These are phyloP conservation scores for Conringia planisiliqua DNA, from an alignment of 345 rosid genomes.

Conservation along the genomic window DNA sequence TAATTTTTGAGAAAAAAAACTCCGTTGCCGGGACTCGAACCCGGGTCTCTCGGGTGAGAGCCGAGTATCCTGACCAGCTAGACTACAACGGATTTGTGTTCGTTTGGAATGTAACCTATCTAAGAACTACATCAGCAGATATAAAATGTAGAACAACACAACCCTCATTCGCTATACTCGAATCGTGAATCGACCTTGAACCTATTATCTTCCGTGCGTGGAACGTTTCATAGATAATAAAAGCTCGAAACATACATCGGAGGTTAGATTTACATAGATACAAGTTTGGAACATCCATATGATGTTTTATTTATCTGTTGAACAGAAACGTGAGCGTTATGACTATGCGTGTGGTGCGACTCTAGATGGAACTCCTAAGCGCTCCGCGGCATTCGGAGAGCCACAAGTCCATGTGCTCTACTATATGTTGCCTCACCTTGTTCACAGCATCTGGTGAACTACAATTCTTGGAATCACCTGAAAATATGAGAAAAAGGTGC, in stretches of 20 bases:
- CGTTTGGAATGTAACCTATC: too few species aligned
- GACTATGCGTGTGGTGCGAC: neutral
- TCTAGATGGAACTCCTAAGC: slow-evolving; percentile 18
- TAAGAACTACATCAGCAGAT: too few species aligned
- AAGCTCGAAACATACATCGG: neutral
- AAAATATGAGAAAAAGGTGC: neutral
- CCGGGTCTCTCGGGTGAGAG: slow-evolving; percentile 71
- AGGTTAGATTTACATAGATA: slow-evolving; percentile 7
- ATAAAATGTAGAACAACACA: too few species aligned
- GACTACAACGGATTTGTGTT: slow-evolving; percentile 34
- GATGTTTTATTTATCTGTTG: slow-evolving; percentile 4
- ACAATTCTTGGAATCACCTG: slow-evolving; percentile 76
- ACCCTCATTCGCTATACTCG: neutral
- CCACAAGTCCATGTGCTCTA: slow-evolving; percentile 87
- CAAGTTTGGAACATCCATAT: slow-evolving; percentile 8
- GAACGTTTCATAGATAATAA: neutral
- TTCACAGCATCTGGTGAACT: slow-evolving; percentile 82
- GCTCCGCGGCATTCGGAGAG: slow-evolving; percentile 63
- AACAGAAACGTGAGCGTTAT: neutral
- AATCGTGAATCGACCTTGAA: neutral
- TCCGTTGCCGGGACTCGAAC: slow-evolving; percentile 23
- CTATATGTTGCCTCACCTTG: slow-evolving; percentile 75
- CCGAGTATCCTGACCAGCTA: slow-evolving; percentile 73
- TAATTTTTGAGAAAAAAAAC: neutral
- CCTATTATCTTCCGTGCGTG: neutral